phyloP scores from a whole-genome alignment of 345 rosid species.

The Euphorbia peplus region DNA sequence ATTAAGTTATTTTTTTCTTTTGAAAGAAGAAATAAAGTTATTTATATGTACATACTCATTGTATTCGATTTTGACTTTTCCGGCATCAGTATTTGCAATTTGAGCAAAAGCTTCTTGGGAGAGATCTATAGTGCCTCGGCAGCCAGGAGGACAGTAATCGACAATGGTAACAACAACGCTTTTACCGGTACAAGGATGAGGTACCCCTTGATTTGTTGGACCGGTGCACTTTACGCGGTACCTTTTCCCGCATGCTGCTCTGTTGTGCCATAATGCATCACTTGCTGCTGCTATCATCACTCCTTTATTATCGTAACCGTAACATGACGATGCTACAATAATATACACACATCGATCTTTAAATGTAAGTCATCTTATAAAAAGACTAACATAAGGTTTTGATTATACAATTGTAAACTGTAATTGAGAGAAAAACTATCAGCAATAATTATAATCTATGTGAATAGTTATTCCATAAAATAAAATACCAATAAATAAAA shows the following conservation, averaged over 20 bases:
- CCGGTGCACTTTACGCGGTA: slow-evolving; percentile 19
- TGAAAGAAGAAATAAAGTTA: no score
- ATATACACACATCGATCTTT: no score
- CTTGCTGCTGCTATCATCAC: slow-evolving; percentile 16
- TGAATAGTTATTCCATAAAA: no score
- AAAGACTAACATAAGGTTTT: no score
- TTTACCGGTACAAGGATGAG: slow-evolving; percentile 8
- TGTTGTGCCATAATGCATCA: slow-evolving; percentile 17
- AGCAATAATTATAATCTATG: no score
- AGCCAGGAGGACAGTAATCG: slow-evolving; percentile 19
- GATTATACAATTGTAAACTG: no score
- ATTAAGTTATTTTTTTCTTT: no score
- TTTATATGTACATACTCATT: slow-evolving; percentile 25
- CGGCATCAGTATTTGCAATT: slow-evolving; percentile 26
- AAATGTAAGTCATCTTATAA: no score
- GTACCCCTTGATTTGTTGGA: slow-evolving; percentile 1
- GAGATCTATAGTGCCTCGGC: slow-evolving; percentile 27
- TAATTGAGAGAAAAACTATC: no score
- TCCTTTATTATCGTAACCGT: slow-evolving; percentile 6
- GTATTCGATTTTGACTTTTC: slow-evolving; percentile 27
- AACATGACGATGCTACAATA: slow-evolving; percentile 21
- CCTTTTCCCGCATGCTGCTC: slow-evolving; percentile 16
- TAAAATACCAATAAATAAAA: no score
- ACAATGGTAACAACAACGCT: slow-evolving; percentile 16
- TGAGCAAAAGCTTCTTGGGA: slow-evolving; percentile 29